These are phyloP conservation scores for Ophiocordyceps australis DNA, from an alignment of 2,329 filamentous ascomycete genomes.

Conservation along the genomic window DNA sequence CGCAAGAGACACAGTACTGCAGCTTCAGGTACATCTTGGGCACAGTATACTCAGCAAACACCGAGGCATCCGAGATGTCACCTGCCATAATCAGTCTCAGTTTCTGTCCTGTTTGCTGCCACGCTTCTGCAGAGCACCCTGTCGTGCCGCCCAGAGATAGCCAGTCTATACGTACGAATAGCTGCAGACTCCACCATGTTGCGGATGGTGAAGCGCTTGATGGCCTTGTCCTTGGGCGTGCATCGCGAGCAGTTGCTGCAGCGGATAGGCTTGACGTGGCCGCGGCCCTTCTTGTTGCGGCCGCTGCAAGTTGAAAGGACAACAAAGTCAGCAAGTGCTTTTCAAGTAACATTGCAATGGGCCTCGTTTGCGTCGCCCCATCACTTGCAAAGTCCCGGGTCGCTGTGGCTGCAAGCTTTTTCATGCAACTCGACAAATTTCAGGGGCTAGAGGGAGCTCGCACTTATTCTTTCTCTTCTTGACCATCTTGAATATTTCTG, in stretches of 20 bases:
- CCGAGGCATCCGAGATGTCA: conserved; percentile 99
- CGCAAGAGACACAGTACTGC: conserved; percentile 99
- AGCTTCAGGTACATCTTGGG: conserved; percentile 99
- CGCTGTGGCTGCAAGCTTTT: no score
- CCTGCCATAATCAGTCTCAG: conserved; percentile 36
- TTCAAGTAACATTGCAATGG: no score
- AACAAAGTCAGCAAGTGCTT: conserved; percentile 2
- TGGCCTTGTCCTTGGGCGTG: conserved; percentile 99
- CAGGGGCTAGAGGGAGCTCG: conserved; percentile 9
- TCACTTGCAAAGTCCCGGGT: no score
- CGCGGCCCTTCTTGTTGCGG: conserved; percentile 99
- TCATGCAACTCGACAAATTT: no score
- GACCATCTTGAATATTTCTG: conserved; percentile 46
- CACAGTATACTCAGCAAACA: conserved; percentile 98
- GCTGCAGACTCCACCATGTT: conserved; percentile 99
- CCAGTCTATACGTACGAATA: conserved; percentile 63
- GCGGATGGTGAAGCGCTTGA: conserved; percentile 99
- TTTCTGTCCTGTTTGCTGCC: conserved; percentile 1
- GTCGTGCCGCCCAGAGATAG: no score
- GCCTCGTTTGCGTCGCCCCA: no score
- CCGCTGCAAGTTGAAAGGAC: no score
- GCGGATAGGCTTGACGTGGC: conserved; percentile 98
- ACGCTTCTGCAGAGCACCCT: not conserved
- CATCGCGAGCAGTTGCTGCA: conserved; percentile 60
- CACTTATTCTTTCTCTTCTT: conserved; percentile 59